These are phyloP conservation scores for Actinidia arguta DNA, from an alignment of 179 eudicot genomes.

Conservation along the genomic window DNA sequence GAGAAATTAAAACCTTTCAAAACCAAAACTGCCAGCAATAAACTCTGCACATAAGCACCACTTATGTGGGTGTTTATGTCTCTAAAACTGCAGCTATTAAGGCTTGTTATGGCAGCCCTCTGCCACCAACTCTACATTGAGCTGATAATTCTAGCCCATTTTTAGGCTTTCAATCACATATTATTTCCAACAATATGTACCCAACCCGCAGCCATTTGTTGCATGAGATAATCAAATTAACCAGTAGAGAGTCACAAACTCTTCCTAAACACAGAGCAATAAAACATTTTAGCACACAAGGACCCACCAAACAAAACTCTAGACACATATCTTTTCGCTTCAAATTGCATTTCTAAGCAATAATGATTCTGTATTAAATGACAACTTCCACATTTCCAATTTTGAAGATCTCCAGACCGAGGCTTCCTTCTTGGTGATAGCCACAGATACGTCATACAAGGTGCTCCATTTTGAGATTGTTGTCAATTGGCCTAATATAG, in stretches of 20 bases:
- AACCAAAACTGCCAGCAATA: no score
- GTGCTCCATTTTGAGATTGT: not conserved
- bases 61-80: no score
- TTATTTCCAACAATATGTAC: no score
- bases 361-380: not conserved
- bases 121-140: no score
- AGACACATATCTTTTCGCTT: slow-evolving; percentile 17
- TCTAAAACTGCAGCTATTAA: no score
- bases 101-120: no score
- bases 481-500: not conserved
- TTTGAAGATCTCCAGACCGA: not conserved
- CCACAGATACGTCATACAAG: no score
- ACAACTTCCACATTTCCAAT: slow-evolving; percentile 1
- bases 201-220: slow-evolving; percentile 80
- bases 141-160: no score
- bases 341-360: not conserved
- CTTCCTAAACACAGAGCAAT: not conserved
- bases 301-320: slow-evolving; percentile 1
- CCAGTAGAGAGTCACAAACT: not conserved
- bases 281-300: not conserved
- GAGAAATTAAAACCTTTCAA: no score
- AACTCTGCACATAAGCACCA: no score
- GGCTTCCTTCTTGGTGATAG: no score
- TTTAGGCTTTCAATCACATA: no score
- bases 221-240: slow-evolving; percentile 10